Evolutionary conservation across 495 filamentous ascomycete species (phyloP).

Genomic region (Neurospora sp.): DNA sequence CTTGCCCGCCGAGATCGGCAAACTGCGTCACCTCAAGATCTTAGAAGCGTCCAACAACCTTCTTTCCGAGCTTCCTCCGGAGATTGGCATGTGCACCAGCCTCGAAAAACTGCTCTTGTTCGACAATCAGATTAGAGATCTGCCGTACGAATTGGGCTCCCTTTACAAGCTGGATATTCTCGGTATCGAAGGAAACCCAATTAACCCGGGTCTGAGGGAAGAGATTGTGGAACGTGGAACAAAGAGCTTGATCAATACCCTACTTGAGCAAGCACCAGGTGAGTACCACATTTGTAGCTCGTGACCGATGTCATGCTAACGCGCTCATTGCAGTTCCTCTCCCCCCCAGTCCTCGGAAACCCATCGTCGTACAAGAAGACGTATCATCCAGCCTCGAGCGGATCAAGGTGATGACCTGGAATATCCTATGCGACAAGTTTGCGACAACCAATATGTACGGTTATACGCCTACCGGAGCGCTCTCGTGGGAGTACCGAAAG

Average conservation of each 20-base stretch:
- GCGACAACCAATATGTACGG: conserved; percentile 77
- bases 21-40: conserved; percentile 63
- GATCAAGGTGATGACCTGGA: conserved; percentile 80
- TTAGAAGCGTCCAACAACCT: conserved; percentile 87
- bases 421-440: conserved; percentile 87
- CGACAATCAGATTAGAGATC: conserved; percentile 72
- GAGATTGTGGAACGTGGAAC: conserved; percentile 80
- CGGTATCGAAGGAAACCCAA: conserved; percentile 84
- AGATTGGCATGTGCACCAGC: conserved; percentile 92
- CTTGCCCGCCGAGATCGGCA: conserved; percentile 68
- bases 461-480: conserved; percentile 67
- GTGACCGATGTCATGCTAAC: neutral
- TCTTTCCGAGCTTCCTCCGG: conserved; percentile 69
- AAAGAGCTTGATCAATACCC: conserved; percentile 65
- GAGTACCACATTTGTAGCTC: conserved; percentile 22
- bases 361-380: conserved; percentile 41
- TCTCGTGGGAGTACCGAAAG: conserved; percentile 78
- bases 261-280: conserved; percentile 80
- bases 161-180: conserved; percentile 78
- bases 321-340: conserved; percentile 42
- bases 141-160: conserved; percentile 81
- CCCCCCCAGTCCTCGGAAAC: conserved; percentile 47
- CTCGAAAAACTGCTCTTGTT: conserved; percentile 72
- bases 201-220: conserved; percentile 60
- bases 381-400: conserved; percentile 36